Evolutionary conservation across 768 basidiomycete species (phyloP).

Genomic region (Amanita phalloides): DNA sequence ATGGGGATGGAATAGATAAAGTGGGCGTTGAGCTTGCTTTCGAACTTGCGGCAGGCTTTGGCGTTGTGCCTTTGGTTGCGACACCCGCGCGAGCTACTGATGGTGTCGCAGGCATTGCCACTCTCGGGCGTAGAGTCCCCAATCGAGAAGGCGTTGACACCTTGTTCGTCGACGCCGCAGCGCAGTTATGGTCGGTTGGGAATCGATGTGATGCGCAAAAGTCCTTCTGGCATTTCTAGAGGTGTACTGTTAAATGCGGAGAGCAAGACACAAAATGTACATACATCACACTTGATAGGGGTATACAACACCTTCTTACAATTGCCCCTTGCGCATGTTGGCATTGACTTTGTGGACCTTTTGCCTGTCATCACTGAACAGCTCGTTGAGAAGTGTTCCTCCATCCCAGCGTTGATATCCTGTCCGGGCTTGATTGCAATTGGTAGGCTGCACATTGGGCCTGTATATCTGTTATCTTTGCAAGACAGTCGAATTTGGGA

Average conservation of each 20-base stretch:
- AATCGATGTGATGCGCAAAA: constrained; percentile 78
- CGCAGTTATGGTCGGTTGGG: constrained; percentile 59
- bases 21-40: constrained; percentile 10
- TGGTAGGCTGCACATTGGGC: constrained; percentile 68
- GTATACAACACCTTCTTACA: constrained; percentile 69
- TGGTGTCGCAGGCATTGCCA: constrained; percentile 17
- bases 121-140: constrained; percentile 25
- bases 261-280: constrained; percentile 17
- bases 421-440: constrained; percentile 68
- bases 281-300: constrained; percentile 65
- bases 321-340: constrained; percentile 46
- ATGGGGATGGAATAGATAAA: constrained; percentile 17
- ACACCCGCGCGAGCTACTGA: constrained; percentile 15
- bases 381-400: constrained; percentile 53
- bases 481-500: neutral
- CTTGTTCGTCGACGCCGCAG: constrained; percentile 11
- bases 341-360: constrained; percentile 34
- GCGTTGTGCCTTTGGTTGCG: constrained; percentile 8
- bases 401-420: constrained; percentile 78
- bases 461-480: constrained; percentile 20
- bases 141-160: constrained; percentile 24
- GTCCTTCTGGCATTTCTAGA: constrained; percentile 57
- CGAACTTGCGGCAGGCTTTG: constrained; percentile 11
- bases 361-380: constrained; percentile 65
- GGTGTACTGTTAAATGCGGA: neutral